phyloP scores from a whole-genome alignment of 106 monocot genomes.

The Posidonia australis region DNA sequence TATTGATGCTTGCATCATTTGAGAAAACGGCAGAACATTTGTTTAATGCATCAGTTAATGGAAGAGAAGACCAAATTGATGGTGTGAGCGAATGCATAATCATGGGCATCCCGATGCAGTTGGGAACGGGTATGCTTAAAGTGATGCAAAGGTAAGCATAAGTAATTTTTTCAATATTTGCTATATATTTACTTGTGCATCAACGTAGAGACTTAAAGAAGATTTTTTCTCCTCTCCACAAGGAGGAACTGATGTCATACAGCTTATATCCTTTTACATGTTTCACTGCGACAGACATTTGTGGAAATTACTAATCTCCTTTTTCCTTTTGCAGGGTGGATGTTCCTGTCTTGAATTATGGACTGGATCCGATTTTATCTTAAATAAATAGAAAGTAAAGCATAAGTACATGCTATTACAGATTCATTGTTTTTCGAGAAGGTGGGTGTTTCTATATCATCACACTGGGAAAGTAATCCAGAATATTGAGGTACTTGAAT shows the following conservation, averaged over 20 bases:
- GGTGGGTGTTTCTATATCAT: neutral
- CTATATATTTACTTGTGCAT: too few species aligned
- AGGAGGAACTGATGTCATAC: too few species aligned
- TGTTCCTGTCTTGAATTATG: constrained; percentile 11
- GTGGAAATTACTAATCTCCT: too few species aligned
- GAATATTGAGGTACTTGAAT: too few species aligned
- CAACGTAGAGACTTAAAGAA: too few species aligned
- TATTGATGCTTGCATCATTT: constrained; percentile 93
- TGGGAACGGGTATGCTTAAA: constrained; percentile 92
- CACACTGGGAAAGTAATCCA: too few species aligned
- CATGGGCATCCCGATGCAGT: constrained; percentile 89
- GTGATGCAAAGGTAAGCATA: constrained; percentile 74
- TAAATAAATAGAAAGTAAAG: too few species aligned
- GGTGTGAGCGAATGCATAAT: constrained; percentile 96
- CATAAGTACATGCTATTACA: too few species aligned
- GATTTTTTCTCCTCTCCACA: too few species aligned
- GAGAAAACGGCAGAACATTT: constrained; percentile 89
- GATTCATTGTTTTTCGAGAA: neutral
- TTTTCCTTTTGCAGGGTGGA: neutral
- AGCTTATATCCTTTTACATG: too few species aligned
- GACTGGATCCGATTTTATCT: constrained; percentile 12
- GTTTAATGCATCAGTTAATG: constrained; percentile 77
- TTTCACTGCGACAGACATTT: too few species aligned
- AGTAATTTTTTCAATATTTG: too few species aligned
- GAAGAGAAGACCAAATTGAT: constrained; percentile 73